A percentile compares a stretch with the other conserved stretches of the same genome.
These are phyloP conservation scores for Ogataea dorogensis DNA, from an alignment of 805 yeast species.

Conservation along the genomic window DNA sequence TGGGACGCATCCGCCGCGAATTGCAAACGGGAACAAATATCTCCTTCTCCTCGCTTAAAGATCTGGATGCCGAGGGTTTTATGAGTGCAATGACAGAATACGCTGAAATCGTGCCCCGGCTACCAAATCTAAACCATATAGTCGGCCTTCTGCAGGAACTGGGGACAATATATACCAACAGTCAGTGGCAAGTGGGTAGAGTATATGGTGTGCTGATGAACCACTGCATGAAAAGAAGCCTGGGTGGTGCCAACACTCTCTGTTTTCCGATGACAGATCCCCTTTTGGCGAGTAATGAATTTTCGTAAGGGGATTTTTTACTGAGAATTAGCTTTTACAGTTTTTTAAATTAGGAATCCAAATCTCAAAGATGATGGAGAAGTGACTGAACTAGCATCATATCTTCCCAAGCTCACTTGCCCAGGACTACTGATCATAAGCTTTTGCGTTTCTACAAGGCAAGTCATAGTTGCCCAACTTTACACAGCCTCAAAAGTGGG, in stretches of 20 bases:
- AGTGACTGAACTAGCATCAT: too few relatives aligned
- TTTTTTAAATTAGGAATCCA: too few relatives aligned
- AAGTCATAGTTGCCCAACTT: too few relatives aligned
- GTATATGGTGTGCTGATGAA: constrained; percentile 50
- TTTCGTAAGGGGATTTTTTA: too few relatives aligned
- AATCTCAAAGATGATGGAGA: too few relatives aligned
- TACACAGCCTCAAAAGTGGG: constrained; percentile 1
- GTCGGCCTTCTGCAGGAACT: constrained; percentile 51
- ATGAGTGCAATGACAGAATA: constrained; percentile 31
- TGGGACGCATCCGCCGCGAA: background rate
- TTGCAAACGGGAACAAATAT: background rate
- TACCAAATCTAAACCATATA: constrained; percentile 43
- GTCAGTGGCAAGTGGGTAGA: constrained; percentile 55
- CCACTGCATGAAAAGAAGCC: constrained; percentile 51
- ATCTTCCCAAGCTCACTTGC: too few relatives aligned
- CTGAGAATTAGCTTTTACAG: too few relatives aligned
- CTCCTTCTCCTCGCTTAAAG: background rate
- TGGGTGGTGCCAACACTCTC: constrained; percentile 46
- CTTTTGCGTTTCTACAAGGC: too few relatives aligned
- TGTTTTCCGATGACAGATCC: constrained; percentile 56
- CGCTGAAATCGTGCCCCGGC: constrained; percentile 35
- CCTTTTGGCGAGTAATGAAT: too few relatives aligned
- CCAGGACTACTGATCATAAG: too few relatives aligned
- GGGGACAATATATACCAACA: constrained; percentile 34
- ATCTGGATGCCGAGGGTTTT: constrained; percentile 29